Conservation (phyloP, 192 early-diverging fungal genomes). For the Backusella macrospora region DNA sequence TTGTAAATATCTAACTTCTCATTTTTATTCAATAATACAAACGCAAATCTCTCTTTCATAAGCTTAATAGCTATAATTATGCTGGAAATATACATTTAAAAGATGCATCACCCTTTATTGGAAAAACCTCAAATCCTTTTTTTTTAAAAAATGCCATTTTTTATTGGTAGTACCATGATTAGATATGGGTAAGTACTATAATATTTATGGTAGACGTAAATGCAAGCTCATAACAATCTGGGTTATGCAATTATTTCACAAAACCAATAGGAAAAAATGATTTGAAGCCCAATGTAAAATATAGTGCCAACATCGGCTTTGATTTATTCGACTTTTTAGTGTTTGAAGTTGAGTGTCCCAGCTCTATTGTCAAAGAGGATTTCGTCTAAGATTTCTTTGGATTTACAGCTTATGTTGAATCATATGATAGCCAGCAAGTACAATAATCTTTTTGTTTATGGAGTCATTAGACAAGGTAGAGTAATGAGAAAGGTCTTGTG, state of each 20-base stretch:
- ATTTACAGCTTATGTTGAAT: constrained; percentile 10
- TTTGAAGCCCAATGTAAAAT: constrained; percentile 10
- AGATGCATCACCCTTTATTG: constrained; percentile 13
- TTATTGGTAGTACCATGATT: background rate
- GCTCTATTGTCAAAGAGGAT: background rate
- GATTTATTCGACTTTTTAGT: constrained; percentile 11
- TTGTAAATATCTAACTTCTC: constrained; percentile 9
- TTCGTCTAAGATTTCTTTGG: constrained; percentile 9
- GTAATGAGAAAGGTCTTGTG: constrained; percentile 1
- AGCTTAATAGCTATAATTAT: constrained; percentile 12
- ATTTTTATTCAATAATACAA: constrained; percentile 9
- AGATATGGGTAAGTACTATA: constrained; percentile 16
- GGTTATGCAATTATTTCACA: constrained; percentile 13
- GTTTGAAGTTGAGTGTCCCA: constrained; percentile 8
- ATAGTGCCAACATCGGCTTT: constrained; percentile 4
- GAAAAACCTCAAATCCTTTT: constrained; percentile 8
- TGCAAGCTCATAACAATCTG: constrained; percentile 12
- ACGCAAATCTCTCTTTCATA: constrained; percentile 6
- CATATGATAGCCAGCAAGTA: constrained; percentile 1
- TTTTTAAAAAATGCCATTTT: constrained; percentile 7
- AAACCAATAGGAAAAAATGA: constrained; percentile 1
- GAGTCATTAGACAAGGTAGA: constrained; percentile 14
- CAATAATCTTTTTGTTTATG: constrained; percentile 9
- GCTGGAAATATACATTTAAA: background rate
- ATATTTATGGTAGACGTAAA: constrained; percentile 3